Evolutionary conservation across 2,329 filamentous ascomycete species (phyloP), one percentile per base, ranked within the genome.

Genomic region (Verruconis gallopava): DNA sequence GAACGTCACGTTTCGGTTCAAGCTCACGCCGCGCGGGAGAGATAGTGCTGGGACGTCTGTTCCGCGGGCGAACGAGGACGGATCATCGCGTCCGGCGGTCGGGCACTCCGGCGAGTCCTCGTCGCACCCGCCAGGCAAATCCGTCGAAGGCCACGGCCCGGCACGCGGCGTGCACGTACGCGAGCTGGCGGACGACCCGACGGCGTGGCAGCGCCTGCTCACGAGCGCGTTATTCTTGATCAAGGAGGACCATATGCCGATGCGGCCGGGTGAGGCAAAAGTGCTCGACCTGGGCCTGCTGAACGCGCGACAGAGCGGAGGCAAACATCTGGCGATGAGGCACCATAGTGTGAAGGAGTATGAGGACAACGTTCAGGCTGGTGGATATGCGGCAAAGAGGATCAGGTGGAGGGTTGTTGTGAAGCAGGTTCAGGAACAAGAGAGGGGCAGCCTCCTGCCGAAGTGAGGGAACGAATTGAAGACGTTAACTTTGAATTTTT

Each of bases 131-230:
- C 40, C 18, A 14, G 33, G 40, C 15, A 9, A 20, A 20, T 19
- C 21, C 11, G 22, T 9, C 17, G 11, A n/a, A 38, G 5, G 13
- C 12, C 22, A 33, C 17, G 5, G 9, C 9, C 9, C 11, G 9
- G 30, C 41, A 12, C 41, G 40, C n/a, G 35, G 35, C 17, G 21
- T 43, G 17, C 37, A 36, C 18, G 30, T 40, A 17, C 22, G 25
- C 9, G 42, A 44, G 22, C 18, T 44, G 3, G 17, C 34, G 3
- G 30, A 34, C 5, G 37, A 40, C 14, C 21, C 36, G 19, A 40
- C 37, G 4, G 42, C 42, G 6, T 40, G 36, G 37, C 42, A 44
- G 18, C 36, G 42, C 9, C 42, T 44, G 11, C 42, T 44, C 5
- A 36, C 37, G 2, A 20, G 34, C 3, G 21, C 42, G 13, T 17